Percentiles rank a stretch among this genome's conserved stretches.
These are phyloP conservation scores for Russula vinacea DNA, from an alignment of 768 basidiomycete species.

Conservation along the genomic window DNA sequence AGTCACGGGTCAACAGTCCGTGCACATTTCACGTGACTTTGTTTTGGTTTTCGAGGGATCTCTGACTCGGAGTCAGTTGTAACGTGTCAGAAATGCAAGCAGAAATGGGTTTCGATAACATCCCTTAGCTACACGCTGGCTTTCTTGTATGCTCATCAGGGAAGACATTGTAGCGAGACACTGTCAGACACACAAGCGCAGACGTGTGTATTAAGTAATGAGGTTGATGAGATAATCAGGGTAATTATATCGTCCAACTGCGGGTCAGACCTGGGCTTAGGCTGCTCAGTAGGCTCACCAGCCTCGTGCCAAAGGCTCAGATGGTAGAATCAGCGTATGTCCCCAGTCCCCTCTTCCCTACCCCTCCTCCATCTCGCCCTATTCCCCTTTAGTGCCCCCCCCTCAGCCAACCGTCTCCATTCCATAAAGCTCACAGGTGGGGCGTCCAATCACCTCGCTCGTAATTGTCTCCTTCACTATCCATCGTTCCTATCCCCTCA, in stretches of 20 bases:
- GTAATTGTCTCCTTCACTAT: neutral
- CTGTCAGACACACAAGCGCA: too few relatives aligned
- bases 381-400: neutral
- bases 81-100: too few relatives aligned
- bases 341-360: neutral
- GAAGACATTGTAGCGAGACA: too few relatives aligned
- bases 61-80: too few relatives aligned
- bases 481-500: neutral
- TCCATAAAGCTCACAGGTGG: constrained; percentile 21
- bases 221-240: neutral
- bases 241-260: neutral
- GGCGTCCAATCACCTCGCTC: neutral
- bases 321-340: constrained; percentile 16
- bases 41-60: too few relatives aligned
- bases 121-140: too few relatives aligned
- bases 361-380: neutral
- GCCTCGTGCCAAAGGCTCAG: constrained; percentile 1
- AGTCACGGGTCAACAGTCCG: too few relatives aligned
- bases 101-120: too few relatives aligned
- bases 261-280: neutral
- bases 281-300: neutral
- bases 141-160: too few relatives aligned
- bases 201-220: neutral
- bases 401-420: neutral
- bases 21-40: too few relatives aligned